phyloP scores from a whole-genome alignment of 179 eudicot genomes.

The Silene noctiflora region DNA sequence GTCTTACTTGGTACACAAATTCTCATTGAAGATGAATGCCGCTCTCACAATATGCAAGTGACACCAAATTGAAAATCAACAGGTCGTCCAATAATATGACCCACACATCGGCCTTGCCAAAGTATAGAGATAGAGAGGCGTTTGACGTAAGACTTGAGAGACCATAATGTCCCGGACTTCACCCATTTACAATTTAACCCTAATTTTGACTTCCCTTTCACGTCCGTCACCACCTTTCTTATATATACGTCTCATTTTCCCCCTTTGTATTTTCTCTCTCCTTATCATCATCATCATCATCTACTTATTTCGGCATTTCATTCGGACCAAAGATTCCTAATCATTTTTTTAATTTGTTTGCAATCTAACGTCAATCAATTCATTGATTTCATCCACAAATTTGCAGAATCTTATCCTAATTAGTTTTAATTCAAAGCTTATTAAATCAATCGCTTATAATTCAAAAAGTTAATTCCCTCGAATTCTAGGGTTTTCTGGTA shows the following conservation, averaged over 20 bases:
- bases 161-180: conserved; percentile 13
- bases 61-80: no score
- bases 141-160: no score
- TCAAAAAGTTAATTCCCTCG: background rate
- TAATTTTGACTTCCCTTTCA: conserved; percentile 15
- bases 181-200: conserved; percentile 13
- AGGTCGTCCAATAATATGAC: no score
- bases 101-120: no score
- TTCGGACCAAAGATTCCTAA: background rate
- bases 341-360: background rate
- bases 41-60: no score
- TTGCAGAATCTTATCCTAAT: background rate
- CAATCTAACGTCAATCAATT: background rate
- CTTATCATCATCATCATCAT: background rate
- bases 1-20: no score
- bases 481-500: conserved; percentile 10
- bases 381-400: background rate
- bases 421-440: no score
- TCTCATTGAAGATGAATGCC: no score
- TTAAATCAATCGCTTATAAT: background rate
- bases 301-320: background rate
- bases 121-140: no score
- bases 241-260: conserved; percentile 2
- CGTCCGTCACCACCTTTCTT: conserved; percentile 24
- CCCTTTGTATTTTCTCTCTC: background rate